phyloP scores from a whole-genome alignment of 441 rosid genomes.

The Erodium texanum region DNA sequence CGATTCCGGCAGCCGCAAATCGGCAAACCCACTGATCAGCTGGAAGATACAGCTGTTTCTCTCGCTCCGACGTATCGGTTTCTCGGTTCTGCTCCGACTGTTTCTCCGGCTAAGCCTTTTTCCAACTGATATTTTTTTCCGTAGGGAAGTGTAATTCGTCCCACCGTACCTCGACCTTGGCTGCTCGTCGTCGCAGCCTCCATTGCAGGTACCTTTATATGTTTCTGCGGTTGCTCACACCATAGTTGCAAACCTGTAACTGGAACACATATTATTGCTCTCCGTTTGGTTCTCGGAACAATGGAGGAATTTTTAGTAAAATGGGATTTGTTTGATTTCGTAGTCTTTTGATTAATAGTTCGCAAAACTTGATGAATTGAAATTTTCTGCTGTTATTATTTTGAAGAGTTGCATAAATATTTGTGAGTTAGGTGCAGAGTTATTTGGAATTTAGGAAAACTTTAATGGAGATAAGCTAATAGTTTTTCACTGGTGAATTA shows the following conservation, averaged over 20 bases:
- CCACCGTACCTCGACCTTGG: no score
- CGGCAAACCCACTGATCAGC: no score
- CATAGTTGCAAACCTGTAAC: not conserved
- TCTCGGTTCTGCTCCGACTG: no score
- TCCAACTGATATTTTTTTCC: no score
- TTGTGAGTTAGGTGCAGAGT: not conserved
- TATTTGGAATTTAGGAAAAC: not conserved
- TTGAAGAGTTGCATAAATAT: not conserved
- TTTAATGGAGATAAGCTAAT: not conserved
- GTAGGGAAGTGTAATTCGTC: no score
- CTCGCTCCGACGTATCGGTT: no score
- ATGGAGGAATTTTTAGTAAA: not conserved
- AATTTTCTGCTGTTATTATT: not conserved
- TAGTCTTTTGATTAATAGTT: not conserved
- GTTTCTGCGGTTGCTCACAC: not conserved
- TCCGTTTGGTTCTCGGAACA: not conserved
- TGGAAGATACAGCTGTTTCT: no score
- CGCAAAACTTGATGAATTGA: not conserved
- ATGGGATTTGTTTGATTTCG: not conserved
- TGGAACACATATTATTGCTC: not conserved
- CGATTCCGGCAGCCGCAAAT: no score
- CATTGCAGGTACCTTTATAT: no score
- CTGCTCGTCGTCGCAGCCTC: no score
- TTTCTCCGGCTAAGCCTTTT: no score
- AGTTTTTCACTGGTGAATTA: not conserved